Percentiles rank a stretch among this genome's conserved stretches.
Evolutionary conservation across 306 rosid genomes (phyloP).

Genomic region (Glycine tomentella): DNA sequence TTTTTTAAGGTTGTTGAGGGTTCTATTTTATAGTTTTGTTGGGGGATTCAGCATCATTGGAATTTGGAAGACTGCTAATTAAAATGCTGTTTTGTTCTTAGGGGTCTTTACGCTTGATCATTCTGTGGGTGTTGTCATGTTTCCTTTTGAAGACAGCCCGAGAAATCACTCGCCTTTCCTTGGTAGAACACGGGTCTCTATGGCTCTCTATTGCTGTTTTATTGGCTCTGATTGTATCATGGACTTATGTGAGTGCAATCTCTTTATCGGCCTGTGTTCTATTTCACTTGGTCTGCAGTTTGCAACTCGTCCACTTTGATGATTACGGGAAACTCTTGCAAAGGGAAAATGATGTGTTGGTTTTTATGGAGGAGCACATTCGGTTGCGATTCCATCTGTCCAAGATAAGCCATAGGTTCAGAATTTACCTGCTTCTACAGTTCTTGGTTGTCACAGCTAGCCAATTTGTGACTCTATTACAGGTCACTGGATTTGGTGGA

Average conservation of each 20-base stretch:
- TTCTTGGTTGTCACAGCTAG: conserved; percentile 17
- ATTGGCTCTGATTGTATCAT: background rate
- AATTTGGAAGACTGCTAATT: background rate
- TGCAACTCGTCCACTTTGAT: conserved; percentile 40
- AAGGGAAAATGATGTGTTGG: conserved; percentile 44
- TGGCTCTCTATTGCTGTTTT: conserved; percentile 9
- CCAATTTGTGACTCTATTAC: background rate
- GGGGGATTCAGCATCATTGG: background rate
- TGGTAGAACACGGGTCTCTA: background rate
- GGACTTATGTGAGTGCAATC: conserved; percentile 9
- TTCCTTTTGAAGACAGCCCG: conserved; percentile 1
- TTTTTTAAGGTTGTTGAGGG: background rate
- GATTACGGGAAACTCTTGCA: conserved; percentile 63
- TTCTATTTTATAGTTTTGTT: background rate
- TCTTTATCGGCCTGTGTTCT: conserved; percentile 18
- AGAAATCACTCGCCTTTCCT: conserved; percentile 20
- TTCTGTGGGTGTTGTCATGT: conserved; percentile 5
- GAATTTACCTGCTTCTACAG: conserved; percentile 4
- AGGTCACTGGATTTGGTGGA: background rate
- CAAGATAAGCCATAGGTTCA: conserved; percentile 13
- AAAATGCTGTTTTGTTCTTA: background rate
- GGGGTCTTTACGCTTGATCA: conserved; percentile 14
- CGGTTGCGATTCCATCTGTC: background rate
- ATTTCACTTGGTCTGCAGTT: conserved; percentile 10
- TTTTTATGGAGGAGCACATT: conserved; percentile 5